Conservation (phyloP, 805 yeast genomes). For the Alloascoidea africana region DNA sequence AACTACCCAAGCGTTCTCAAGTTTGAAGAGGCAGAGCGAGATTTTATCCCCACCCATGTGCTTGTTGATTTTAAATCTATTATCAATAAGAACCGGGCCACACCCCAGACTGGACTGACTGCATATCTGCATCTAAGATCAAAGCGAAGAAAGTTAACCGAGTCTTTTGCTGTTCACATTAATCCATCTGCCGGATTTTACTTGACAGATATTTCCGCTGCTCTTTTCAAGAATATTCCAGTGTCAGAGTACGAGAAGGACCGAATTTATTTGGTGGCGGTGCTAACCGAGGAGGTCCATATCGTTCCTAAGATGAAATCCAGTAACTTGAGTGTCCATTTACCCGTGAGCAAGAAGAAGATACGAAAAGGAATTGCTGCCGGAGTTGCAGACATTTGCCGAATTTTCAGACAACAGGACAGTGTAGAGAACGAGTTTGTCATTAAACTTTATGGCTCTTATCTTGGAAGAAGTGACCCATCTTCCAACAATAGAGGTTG, state of each 20-base stretch:
- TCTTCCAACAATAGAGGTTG: slow-evolving; percentile 51
- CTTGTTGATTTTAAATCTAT: slow-evolving; percentile 67
- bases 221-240: slow-evolving; percentile 65
- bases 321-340: slow-evolving; percentile 3
- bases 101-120: slow-evolving; percentile 61
- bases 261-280: slow-evolving; percentile 62
- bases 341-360: too few relatives aligned
- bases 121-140: slow-evolving; percentile 63
- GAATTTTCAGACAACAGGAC: slow-evolving; percentile 53
- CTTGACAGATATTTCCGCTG: slow-evolving; percentile 61
- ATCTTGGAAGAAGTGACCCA: slow-evolving; percentile 28
- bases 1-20: slow-evolving; percentile 39
- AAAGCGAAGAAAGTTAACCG: slow-evolving; percentile 49
- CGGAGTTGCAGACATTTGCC: slow-evolving; percentile 74
- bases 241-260: slow-evolving; percentile 40
- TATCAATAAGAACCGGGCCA: slow-evolving; percentile 31
- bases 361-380: slow-evolving; percentile 83
- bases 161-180: slow-evolving; percentile 61
- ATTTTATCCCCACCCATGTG: too few relatives aligned
- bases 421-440: slow-evolving; percentile 56
- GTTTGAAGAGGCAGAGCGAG: slow-evolving; percentile 18
- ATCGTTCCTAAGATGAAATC: slow-evolving; percentile 16
- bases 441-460: slow-evolving; percentile 60
- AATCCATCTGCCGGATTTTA: slow-evolving; percentile 39
- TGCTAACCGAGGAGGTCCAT: slow-evolving; percentile 54